These are phyloP conservation scores for Boletellus ananas DNA, from an alignment of 768 basidiomycete species.

Conservation along the genomic window DNA sequence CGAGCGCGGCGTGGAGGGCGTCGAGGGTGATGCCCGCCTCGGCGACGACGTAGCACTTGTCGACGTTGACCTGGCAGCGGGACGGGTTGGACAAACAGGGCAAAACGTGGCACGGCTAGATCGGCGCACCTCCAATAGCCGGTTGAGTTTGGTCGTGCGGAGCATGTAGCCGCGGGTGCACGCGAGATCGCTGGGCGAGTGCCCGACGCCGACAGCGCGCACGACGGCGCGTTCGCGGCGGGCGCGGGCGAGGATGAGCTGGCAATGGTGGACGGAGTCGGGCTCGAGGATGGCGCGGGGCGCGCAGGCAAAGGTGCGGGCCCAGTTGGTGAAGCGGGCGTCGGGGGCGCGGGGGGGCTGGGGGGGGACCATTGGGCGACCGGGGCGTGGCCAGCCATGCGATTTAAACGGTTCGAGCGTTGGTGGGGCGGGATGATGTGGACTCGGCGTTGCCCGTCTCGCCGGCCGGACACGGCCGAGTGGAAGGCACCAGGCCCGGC, in stretches of 20 bases:
- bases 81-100: constrained; percentile 5
- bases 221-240: constrained; percentile 65
- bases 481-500: constrained; percentile 1
- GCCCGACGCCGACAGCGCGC: constrained; percentile 85
- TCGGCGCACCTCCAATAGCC: constrained; percentile 68
- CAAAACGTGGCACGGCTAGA: constrained; percentile 17
- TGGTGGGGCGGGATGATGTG: constrained; percentile 27
- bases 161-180: constrained; percentile 89
- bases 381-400: too few species aligned
- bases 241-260: constrained; percentile 76
- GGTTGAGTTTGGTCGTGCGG: constrained; percentile 67
- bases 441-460: constrained; percentile 3
- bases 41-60: constrained; percentile 62
- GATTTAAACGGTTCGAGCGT: constrained; percentile 3
- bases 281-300: constrained; percentile 79
- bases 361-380: constrained; percentile 33
- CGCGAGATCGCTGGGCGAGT: constrained; percentile 90
- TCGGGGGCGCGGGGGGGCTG: constrained; percentile 34
- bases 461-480: constrained; percentile 1
- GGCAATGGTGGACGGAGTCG: constrained; percentile 61
- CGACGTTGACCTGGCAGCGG: constrained; percentile 60
- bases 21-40: constrained; percentile 80
- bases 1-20: constrained; percentile 66
- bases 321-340: constrained; percentile 81
- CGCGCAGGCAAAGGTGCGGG: constrained; percentile 64